phyloP scores from a whole-genome alignment of 257 asterid species.

The Cruciata laevipes region DNA sequence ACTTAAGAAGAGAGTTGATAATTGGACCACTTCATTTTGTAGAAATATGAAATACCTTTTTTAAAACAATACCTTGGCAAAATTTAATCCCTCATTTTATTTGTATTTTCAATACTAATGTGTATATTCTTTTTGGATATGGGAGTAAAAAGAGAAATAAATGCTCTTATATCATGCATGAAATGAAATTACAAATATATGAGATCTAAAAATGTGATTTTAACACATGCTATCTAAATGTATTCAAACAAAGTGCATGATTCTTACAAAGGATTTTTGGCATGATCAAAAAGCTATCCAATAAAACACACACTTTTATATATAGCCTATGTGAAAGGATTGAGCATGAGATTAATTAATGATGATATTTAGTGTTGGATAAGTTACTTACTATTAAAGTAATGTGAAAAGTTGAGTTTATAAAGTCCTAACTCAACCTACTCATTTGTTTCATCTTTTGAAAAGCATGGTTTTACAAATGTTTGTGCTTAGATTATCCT shows the following conservation, averaged over 20 bases:
- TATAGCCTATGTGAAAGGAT: background rate
- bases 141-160: too few relatives aligned
- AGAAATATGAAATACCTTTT: background rate
- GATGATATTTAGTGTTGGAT: slow-evolving; percentile 11
- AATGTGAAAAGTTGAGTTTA: slow-evolving; percentile 12
- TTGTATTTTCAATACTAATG: too few relatives aligned
- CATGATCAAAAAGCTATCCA: background rate
- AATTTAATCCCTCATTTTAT: background rate
- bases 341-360: background rate
- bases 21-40: slow-evolving; percentile 3
- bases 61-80: too few relatives aligned
- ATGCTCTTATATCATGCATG: too few relatives aligned
- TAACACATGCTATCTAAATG: too few relatives aligned
- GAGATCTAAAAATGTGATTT: too few relatives aligned
- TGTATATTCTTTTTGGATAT: too few relatives aligned
- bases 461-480: background rate
- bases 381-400: slow-evolving; percentile 6
- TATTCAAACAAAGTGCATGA: background rate
- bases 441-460: background rate
- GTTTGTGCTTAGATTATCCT: background rate
- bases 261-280: background rate
- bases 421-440: background rate
- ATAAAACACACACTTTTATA: background rate
- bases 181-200: too few relatives aligned
- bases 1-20: background rate